Evolutionary conservation across 2,329 filamentous ascomycete species (phyloP).

Genomic region (Cryphonectria carpinicola): DNA sequence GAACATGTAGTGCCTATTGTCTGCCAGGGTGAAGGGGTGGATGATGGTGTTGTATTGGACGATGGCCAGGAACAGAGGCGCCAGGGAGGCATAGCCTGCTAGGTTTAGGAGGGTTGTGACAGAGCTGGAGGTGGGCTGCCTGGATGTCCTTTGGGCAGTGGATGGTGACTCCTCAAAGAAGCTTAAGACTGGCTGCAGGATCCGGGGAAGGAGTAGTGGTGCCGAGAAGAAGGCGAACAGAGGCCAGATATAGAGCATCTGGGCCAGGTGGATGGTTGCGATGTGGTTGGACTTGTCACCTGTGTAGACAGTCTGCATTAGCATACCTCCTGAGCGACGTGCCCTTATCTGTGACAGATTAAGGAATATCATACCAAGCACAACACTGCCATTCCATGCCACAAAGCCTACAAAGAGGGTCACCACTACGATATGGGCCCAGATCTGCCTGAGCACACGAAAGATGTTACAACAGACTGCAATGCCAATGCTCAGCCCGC

Average conservation of each 20-base stretch:
- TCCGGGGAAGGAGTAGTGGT: conserved; percentile 67
- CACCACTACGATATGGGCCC: conserved; percentile 67
- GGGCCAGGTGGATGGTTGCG: conserved; percentile 83
- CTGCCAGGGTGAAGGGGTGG: conserved; percentile 93
- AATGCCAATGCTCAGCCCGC: conserved; percentile 65
- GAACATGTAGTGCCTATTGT: conserved; percentile 97
- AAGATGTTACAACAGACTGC: conserved; percentile 57
- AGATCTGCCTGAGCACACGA: conserved; percentile 51
- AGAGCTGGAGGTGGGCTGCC: neutral
- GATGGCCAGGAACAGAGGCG: conserved; percentile 36
- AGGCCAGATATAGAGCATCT: conserved; percentile 95
- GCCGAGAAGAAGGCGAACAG: conserved; percentile 88
- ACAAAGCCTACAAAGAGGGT: conserved; percentile 75
- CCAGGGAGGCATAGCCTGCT: conserved; percentile 25
- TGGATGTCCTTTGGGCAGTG: neutral
- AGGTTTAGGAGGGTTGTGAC: conserved; percentile 43
- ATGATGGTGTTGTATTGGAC: conserved; percentile 89
- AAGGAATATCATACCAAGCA: conserved; percentile 65
- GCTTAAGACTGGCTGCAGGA: conserved; percentile 43
- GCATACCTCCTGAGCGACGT: neutral
- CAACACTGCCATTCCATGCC: conserved; percentile 85
- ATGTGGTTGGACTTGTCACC: conserved; percentile 95
- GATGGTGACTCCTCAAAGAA: neutral
- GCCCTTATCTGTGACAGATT: neutral
- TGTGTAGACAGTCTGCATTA: conserved; percentile 42